Base-by-base conservation (phyloP, 306 rosid species). In the Inga oerstediana region DNA sequence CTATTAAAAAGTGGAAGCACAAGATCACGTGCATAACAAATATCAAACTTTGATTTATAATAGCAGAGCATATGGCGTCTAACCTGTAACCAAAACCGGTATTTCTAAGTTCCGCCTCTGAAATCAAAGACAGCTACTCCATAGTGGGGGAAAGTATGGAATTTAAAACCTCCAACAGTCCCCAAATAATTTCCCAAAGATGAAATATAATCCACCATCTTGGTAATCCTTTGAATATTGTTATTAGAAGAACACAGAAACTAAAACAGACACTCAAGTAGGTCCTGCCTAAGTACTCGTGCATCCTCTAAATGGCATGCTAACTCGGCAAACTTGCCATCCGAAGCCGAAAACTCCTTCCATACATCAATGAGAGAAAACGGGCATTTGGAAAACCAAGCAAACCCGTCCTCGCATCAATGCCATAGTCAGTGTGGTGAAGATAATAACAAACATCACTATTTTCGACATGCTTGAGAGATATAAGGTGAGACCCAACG, bases 61-160 rank as follows among this genome's bases (percentile, higher is more conserved):
- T 49, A 20, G 71, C 41, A 48, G 35, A 34, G 15, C 56, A 37
- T 52, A 79, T 79, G 54, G 30, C 39, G 17, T 35, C 80, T 24
- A 56, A 92, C 98, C 97, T 95, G 88, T 95, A 95, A 79, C 98
- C 98, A 79, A 95, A 93, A 86, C 98, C 99, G 37, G 98, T 97
- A 5, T 89, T 85, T 81, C 99, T 86, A 64, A 96, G 90, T 79
- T 96, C 89, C 32, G 84, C 85, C 80, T 93, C 99, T 0, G 97
- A 90, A 30, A 93, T 81, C 75, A 75, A 80, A 0, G 92, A 83
- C 84, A 95, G 78, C 67, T 89, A 87, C 37, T 93, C 87, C 84
- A 95, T 74, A 39, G 92, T 72, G 5, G 98, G 98, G 99, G 41
- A 93, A 95, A 76, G 86, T 82, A 35, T 93, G 84, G 64, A 96